Evolutionary conservation across 2,329 filamentous ascomycete genomes (phyloP).

Genomic region (Colletotrichum trifolii): DNA sequence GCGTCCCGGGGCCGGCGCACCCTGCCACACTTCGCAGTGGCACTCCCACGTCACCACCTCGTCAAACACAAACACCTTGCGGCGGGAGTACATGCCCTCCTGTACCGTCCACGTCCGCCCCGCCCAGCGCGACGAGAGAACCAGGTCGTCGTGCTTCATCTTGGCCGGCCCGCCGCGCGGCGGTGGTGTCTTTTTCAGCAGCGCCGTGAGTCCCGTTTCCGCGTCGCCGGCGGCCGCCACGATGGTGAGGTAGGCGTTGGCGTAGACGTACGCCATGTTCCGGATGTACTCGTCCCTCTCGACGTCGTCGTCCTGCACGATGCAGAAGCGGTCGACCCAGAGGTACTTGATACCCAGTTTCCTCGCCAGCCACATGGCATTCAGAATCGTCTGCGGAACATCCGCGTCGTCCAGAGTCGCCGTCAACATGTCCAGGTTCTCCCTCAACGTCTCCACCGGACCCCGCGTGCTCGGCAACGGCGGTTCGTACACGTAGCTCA

Average conservation of each 20-base stretch:
- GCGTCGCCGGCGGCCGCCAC: conserved; percentile 55
- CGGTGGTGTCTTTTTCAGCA: conserved; percentile 34
- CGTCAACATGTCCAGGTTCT: conserved; percentile 51
- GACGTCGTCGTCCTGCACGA: conserved; percentile 55
- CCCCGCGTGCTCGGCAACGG: conserved; percentile 38
- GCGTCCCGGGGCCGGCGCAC: conserved; percentile 21
- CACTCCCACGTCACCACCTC: conserved; percentile 58
- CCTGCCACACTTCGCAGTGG: conserved; percentile 56
- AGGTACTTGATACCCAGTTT: conserved; percentile 56
- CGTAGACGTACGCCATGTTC: conserved; percentile 59
- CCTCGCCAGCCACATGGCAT: conserved; percentile 56
- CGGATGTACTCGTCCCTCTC: conserved; percentile 53
- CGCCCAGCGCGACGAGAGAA: conserved; percentile 53
- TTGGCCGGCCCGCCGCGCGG: conserved; percentile 43
- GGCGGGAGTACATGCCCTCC: conserved; percentile 55
- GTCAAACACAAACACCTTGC: conserved; percentile 56
- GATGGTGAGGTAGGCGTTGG: conserved; percentile 57
- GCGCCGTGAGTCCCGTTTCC: conserved; percentile 47
- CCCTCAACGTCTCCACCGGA: conserved; percentile 46
- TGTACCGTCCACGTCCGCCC: conserved; percentile 57
- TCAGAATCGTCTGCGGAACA: conserved; percentile 54
- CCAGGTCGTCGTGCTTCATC: conserved; percentile 50
- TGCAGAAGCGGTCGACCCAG: conserved; percentile 60
- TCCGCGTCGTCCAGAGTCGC: conserved; percentile 48
- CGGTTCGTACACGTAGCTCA: conserved; percentile 58